Conservation (phyloP, 306 rosid genomes). For the Acacia melanoxylon region DNA sequence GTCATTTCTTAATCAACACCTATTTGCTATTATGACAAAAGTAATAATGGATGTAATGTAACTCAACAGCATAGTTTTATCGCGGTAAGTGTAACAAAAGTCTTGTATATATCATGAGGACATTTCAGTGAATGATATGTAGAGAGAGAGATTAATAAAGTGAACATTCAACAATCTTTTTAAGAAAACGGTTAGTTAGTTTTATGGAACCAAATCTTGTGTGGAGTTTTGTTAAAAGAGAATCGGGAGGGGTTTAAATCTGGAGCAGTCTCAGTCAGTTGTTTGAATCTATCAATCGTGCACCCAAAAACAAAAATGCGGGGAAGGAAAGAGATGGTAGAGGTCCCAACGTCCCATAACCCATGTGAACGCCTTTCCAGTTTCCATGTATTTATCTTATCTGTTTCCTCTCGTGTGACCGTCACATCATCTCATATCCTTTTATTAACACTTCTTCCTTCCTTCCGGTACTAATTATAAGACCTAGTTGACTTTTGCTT, state of each 20-base stretch:
- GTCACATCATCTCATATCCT: background rate
- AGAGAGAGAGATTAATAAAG: background rate
- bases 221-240: too few relatives aligned
- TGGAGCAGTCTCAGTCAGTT: background rate
- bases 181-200: too few relatives aligned
- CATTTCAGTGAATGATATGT: too few relatives aligned
- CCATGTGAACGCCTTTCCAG: constrained; percentile 35
- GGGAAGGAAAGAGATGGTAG: background rate
- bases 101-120: background rate
- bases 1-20: background rate
- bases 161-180: background rate
- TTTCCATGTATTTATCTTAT: constrained; percentile 13
- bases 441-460: too few relatives aligned
- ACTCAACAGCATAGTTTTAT: background rate
- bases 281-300: background rate
- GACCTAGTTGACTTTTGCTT: too few relatives aligned
- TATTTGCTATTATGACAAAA: background rate
- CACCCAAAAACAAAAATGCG: background rate
- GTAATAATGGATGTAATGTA: background rate
- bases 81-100: background rate
- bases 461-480: too few relatives aligned
- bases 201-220: background rate
- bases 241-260: background rate
- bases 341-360: constrained; percentile 40
- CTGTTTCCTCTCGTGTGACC: background rate